Evolutionary conservation across 192 early-diverging fungal genomes (phyloP), one percentile per base, ranked within the genome.

Genomic region (Coemansia sp.): DNA sequence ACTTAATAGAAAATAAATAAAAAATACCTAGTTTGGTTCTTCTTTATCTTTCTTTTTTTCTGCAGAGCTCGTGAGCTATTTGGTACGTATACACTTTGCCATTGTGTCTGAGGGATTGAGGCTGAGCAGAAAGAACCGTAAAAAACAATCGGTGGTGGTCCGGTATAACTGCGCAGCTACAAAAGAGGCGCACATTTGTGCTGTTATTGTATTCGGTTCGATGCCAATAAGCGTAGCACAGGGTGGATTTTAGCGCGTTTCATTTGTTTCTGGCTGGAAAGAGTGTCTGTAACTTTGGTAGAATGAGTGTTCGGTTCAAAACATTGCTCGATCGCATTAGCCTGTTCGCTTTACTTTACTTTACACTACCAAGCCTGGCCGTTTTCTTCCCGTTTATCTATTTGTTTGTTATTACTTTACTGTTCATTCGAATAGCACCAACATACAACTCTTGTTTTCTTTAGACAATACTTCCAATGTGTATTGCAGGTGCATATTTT

Each of bases 61-160:
- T 48, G 17, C 3, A 48, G 17, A 48, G 17, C 12, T 8, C 39
- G 9, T 17, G 9, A 11, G 39, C 14, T 48, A 48, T 15, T 15
- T 15, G 45, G 45, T 48, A 48, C 14, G 45, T 48, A 48, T 48
- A 15, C 12, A 3, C 45, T 48, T 15, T 48, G 45, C 45, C 17
- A 15, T 48, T 48, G 14, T 15, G 14, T 15, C 45, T 15, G 45
- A 15, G 45, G 45, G 45, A 48, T 48, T 48, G 45, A 48, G 45
- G 45, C 45, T 48, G 45, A 48, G 45, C 45, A 48, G 45, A 48
- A 48, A 48, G 45, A 15, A 48, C 45, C 45, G 45, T 48, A 48
- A 48, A 48, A 15, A 3, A 48, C 45, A 48, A 48, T 48, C 45
- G 45, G 45, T 48, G 14, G 22, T 12, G 45, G 45, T 12, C 12